Evolutionary conservation across 805 yeast species (phyloP).

Genomic region (Nakazawaea pomicola): DNA sequence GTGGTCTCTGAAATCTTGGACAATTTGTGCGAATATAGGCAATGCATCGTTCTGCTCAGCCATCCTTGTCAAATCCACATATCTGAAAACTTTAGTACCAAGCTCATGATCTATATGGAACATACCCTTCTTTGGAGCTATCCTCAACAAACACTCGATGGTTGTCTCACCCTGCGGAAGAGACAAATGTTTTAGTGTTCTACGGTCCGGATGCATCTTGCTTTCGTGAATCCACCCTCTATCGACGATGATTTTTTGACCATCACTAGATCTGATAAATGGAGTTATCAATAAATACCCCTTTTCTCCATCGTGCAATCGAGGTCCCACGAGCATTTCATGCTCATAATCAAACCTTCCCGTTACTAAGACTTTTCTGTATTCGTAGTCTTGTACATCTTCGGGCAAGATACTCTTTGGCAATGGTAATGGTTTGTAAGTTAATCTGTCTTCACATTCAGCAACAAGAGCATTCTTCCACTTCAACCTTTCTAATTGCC

Average conservation of each 20-base stretch:
- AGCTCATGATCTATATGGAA: conserved; percentile 66
- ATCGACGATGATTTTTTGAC: conserved; percentile 73
- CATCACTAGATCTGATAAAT: conserved; percentile 67
- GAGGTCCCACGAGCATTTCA: conserved; percentile 91
- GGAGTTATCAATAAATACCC: conserved; percentile 86
- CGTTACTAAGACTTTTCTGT: conserved; percentile 66
- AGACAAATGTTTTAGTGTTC: conserved; percentile 60
- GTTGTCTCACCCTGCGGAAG: conserved; percentile 69
- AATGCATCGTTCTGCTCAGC: conserved; percentile 58
- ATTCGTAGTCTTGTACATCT: conserved; percentile 71
- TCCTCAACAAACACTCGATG: conserved; percentile 68
- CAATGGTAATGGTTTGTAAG: conserved; percentile 64
- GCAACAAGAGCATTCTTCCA: conserved; percentile 90
- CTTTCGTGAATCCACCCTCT: conserved; percentile 90
- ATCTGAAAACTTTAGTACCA: conserved; percentile 66
- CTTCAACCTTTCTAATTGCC: conserved; percentile 82
- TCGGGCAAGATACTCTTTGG: conserved; percentile 65
- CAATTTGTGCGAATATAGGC: conserved; percentile 73
- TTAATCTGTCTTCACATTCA: conserved; percentile 74
- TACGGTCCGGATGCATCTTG: conserved; percentile 49
- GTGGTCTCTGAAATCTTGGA: conserved; percentile 62
- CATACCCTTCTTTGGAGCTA: conserved; percentile 56
- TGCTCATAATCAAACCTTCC: conserved; percentile 81
- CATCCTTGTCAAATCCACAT: conserved; percentile 81
- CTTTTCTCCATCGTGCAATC: conserved; percentile 59